These are phyloP conservation scores for Balakata baccata DNA, from an alignment of 345 rosid genomes.

Conservation along the genomic window DNA sequence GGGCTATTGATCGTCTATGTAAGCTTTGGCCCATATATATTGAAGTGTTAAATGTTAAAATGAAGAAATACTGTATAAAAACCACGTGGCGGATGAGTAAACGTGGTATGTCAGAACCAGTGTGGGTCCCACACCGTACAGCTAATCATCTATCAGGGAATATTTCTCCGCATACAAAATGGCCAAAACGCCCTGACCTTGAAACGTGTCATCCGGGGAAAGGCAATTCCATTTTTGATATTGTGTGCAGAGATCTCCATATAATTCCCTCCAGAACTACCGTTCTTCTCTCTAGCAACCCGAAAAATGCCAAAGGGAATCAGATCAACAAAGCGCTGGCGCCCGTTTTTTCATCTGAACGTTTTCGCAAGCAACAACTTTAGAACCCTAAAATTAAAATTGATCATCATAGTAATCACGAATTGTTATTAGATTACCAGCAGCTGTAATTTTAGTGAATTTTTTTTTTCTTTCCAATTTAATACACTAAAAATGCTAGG, in stretches of 20 bases:
- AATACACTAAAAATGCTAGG: constrained; percentile 18
- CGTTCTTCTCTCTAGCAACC: neutral
- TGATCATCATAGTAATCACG: neutral
- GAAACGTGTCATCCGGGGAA: neutral
- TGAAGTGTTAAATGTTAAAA: too few relatives aligned
- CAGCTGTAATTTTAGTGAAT: neutral
- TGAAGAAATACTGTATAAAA: too few relatives aligned
- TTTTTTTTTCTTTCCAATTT: neutral
- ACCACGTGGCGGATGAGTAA: too few relatives aligned
- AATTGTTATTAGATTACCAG: neutral
- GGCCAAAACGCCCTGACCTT: neutral
- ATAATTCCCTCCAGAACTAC: neutral
- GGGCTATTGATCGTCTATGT: too few relatives aligned
- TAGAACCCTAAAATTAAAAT: too few relatives aligned
- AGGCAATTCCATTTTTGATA: neutral
- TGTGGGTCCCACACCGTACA: too few relatives aligned
- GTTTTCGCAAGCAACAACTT: neutral
- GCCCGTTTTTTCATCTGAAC: neutral
- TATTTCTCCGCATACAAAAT: neutral
- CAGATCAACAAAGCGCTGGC: neutral
- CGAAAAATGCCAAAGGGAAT: neutral
- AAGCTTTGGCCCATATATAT: too few relatives aligned
- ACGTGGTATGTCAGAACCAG: too few relatives aligned
- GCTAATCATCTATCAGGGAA: too few relatives aligned
- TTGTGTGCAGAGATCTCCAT: neutral